These are phyloP conservation scores for Scutellaria baicalensis DNA, from an alignment of 257 asterid species.

Conservation along the genomic window DNA sequence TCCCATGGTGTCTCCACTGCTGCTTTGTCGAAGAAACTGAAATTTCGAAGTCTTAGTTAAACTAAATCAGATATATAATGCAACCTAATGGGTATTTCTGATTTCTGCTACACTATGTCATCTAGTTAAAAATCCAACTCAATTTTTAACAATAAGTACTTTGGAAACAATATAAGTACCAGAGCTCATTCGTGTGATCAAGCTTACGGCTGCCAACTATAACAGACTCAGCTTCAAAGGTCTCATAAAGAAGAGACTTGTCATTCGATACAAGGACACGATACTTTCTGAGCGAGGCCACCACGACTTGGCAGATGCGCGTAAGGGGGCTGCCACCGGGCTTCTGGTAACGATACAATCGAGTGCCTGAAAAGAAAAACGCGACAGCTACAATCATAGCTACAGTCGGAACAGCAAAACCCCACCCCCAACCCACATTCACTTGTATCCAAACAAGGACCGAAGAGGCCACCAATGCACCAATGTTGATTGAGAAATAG, in stretches of 20 bases:
- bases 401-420: constrained; percentile 59
- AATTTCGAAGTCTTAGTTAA: too few relatives aligned
- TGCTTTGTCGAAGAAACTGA: constrained; percentile 68
- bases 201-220: constrained; percentile 57
- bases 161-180: constrained; percentile 27
- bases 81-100: too few relatives aligned
- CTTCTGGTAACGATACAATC: constrained; percentile 51
- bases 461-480: constrained; percentile 53
- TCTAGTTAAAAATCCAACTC: too few relatives aligned
- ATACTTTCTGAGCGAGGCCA: constrained; percentile 50
- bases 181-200: constrained; percentile 37
- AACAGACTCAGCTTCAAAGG: constrained; percentile 35
- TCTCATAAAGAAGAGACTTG: constrained; percentile 38
- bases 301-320: constrained; percentile 54
- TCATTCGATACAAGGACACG: constrained; percentile 38
- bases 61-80: too few relatives aligned
- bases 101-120: too few relatives aligned
- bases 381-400: constrained; percentile 54
- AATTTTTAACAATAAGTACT: too few relatives aligned
- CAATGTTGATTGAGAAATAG: constrained; percentile 56
- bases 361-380: constrained; percentile 60
- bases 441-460: constrained; percentile 54
- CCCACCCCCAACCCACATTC: constrained; percentile 70
- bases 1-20: constrained; percentile 43
- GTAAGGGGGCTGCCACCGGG: constrained; percentile 80